Evolutionary conservation across 495 filamentous ascomycete genomes (phyloP), one percentile per base, ranked within the genome.

Genomic region (Ascobolus immersus): DNA sequence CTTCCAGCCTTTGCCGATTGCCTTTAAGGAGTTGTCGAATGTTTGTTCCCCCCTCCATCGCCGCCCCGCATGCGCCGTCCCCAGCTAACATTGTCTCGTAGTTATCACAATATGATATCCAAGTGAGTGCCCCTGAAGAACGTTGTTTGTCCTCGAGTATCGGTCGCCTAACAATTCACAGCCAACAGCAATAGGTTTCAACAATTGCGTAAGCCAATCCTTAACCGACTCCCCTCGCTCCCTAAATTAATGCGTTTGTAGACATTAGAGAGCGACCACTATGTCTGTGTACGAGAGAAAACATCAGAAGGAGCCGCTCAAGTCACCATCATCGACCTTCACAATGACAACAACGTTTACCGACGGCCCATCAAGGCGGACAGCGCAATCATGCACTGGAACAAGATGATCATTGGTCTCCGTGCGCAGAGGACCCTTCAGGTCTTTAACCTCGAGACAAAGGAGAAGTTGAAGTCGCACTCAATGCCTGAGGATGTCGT

Each of bases 331-430:
- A 59, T 99, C 54, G 71, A 94, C 52, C 73, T 99, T 46, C 89
- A 92, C 55, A 81, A 89, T 58, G 66, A 66, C 56, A 90, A 91
- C 65, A 76, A 80, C 55, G 65, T 90, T 48, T 89, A 81, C 38
- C 72, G 77, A 41, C 67, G 86, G 42, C 80, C 82, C 6, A 99
- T 99, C 62, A 94, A 93, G 59, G 89, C 86, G 44, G 86, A 99
- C 61, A 92, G 81, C 68, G 89, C 86, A 39, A 93, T 99, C 51
- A 93, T 99, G 86, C 86, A 99, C 67, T 92, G 81, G 78, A 67
- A 60, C 44, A 72, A 73, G 50, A 78, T 86, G 52, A 82, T 94
- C 54, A 94, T 99, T 50, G 86, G 89, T 28, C 67, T 99, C 38
- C 84, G 81, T 54, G 89, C 86, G 21, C 77, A 89, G 48, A 67